Conservation (phyloP, 2,329 filamentous ascomycete species). For the Fusarium sp. region DNA sequence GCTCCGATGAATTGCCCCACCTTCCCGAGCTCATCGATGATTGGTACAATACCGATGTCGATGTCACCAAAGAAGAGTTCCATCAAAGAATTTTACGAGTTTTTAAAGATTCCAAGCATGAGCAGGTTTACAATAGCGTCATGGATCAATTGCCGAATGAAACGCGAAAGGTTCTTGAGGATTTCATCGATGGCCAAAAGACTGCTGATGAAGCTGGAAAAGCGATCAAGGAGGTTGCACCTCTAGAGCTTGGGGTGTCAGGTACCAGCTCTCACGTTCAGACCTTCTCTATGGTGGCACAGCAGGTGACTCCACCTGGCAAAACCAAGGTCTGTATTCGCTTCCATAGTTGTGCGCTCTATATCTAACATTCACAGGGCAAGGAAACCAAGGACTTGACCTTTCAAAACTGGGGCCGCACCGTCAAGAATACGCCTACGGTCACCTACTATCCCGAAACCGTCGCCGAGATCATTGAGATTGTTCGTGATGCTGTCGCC, state of each 20-base stretch:
- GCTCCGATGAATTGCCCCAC: not conserved
- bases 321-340: not conserved
- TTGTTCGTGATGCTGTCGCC: not conserved
- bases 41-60: not conserved
- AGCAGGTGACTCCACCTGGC: not conserved
- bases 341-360: fast-evolving
- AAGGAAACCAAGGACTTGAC: not conserved
- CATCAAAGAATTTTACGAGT: not conserved
- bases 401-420: not conserved
- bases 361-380: not conserved
- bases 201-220: not conserved
- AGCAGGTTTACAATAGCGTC: not conserved
- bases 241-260: not conserved
- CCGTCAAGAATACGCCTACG: not conserved
- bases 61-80: not conserved
- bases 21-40: not conserved
- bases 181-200: not conserved
- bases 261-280: not conserved
- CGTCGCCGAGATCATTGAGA: not conserved
- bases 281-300: not conserved
- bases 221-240: not conserved
- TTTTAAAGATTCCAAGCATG: not conserved
- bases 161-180: not conserved
- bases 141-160: not conserved
- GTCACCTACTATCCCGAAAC: not conserved